Base-by-base conservation (phyloP, 2,329 filamentous ascomycete species). In the Paradendryphiella salina region DNA sequence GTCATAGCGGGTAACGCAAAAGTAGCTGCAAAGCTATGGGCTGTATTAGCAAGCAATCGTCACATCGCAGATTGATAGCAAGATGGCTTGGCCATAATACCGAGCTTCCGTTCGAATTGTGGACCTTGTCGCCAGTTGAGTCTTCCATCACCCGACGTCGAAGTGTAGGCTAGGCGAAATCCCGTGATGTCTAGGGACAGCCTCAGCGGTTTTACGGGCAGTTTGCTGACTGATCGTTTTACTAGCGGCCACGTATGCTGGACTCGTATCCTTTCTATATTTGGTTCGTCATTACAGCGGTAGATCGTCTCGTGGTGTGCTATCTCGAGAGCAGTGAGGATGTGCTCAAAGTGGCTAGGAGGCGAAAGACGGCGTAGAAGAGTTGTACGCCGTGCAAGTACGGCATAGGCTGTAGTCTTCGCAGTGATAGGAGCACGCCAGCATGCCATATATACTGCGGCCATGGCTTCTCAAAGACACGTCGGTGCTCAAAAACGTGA, bases 1-100 rank as follows among this genome's bases (percentile, higher is more conserved):
- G 64, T 69, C 66, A 69, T 67, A 64, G 61, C 59, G 63, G 60
- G 58, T 61, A 62, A 50, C 42, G 39, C 36, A 46, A 26, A 35
- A 38, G 41, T 42, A 31, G 41, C 31, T 43, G 49, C 44, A 43
- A 48, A 49, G 37, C 28, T 32, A 43, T 26, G 38, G 23, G 17
- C 13, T 29, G 36, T 54, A 52, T 62, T 53, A 54, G 50, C 54
- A 56, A 57, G 47, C 45, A 52, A 44, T 36, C 39, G 38, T 40
- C 39, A 52, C 29, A 42, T 44, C n/a, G 17, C 32, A 15, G 36
- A 33, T 46, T 21, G 42, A 40, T 41, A 35, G 36, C 14, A 13
- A 38, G 3, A 29, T 8, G 15, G 33, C 49, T 52, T 48, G 49
- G 44, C 44, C 21, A 48, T 33, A 5, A 28, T 33, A 32, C 44